These are phyloP conservation scores for Cryptococcus maquisensis DNA, from an alignment of 1,284 basidiomycete species.

Conservation along the genomic window DNA sequence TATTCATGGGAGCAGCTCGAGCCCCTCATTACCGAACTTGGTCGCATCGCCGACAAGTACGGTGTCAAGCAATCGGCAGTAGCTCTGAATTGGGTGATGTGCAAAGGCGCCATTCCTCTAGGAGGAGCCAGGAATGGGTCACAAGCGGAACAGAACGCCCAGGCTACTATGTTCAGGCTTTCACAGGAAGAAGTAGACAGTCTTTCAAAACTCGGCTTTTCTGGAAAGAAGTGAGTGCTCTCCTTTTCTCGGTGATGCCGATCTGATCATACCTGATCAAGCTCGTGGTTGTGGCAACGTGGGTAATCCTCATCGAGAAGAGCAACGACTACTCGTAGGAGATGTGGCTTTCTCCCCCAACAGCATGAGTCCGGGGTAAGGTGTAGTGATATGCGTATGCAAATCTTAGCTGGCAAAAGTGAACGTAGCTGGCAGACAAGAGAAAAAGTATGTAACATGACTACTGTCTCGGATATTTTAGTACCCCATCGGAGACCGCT, in stretches of 20 bases:
- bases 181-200: constrained; percentile 20
- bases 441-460: no score
- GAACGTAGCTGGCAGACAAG: no score
- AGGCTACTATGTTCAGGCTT: constrained; percentile 26
- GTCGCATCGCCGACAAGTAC: constrained; percentile 33
- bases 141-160: constrained; percentile 37
- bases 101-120: constrained; percentile 47
- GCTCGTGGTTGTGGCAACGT: constrained; percentile 6
- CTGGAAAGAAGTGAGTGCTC: constrained; percentile 23
- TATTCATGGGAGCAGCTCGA: constrained; percentile 37
- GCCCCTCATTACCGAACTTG: constrained; percentile 36
- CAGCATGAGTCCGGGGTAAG: no score
- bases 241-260: background rate
- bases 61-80: constrained; percentile 38
- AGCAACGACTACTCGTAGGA: background rate
- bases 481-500: no score
- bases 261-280: background rate
- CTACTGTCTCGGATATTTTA: no score
- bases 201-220: constrained; percentile 18
- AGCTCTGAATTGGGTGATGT: constrained; percentile 47
- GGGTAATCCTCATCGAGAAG: constrained; percentile 1
- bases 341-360: no score
- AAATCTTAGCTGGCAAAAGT: no score
- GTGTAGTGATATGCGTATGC: no score
- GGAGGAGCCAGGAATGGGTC: constrained; percentile 43